A percentile compares a stretch with the other conserved stretches of the same genome.
Evolutionary conservation across 2,329 filamentous ascomycete genomes (phyloP).

Genomic region (Paecilomyces formosus): DNA sequence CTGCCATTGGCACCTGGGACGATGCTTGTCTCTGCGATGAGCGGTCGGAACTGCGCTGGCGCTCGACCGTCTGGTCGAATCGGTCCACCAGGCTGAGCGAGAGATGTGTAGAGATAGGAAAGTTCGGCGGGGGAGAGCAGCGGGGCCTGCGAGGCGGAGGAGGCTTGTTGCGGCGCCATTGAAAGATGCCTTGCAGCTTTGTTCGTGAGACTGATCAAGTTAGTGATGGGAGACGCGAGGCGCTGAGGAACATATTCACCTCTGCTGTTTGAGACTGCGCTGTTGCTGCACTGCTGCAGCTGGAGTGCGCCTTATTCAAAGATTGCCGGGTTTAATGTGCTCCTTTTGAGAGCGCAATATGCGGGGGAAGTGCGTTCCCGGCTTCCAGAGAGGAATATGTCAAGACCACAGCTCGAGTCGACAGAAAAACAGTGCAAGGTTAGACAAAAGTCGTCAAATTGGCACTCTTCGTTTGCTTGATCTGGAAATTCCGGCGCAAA

Average conservation of each 20-base stretch:
- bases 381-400: background rate
- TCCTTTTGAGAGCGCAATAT: background rate
- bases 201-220: background rate
- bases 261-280: background rate
- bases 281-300: background rate
- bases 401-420: background rate
- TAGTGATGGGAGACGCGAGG: background rate
- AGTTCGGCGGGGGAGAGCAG: constrained; percentile 93
- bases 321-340: background rate
- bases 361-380: background rate
- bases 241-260: no score
- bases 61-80: constrained; percentile 82
- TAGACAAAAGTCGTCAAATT: background rate
- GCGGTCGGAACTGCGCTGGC: constrained; percentile 78
- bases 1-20: constrained; percentile 86
- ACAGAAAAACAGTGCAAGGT: background rate
- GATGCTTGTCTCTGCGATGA: constrained; percentile 84
- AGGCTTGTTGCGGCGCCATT: constrained; percentile 60
- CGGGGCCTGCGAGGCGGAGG: constrained; percentile 36
- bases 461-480: background rate
- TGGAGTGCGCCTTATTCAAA: background rate
- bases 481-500: background rate
- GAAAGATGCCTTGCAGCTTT: constrained; percentile 6
- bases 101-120: constrained; percentile 85
- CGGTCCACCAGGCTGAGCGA: constrained; percentile 63